Conservation (phyloP, 306 rosid species). For the Heteromeles arbutifolia region DNA sequence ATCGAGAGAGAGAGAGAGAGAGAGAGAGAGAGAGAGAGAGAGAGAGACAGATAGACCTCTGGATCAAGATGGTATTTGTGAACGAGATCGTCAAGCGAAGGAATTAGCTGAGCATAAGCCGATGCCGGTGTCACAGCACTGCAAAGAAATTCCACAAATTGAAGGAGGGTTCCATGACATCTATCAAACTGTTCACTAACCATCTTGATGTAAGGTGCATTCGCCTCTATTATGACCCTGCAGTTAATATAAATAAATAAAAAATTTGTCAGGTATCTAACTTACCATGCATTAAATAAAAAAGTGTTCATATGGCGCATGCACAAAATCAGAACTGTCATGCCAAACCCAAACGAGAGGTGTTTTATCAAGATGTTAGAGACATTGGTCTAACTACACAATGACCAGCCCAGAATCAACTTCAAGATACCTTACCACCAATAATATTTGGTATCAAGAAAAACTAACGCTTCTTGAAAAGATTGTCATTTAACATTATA, state of each 20-base stretch:
- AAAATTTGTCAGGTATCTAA: neutral
- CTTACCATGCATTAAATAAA: neutral
- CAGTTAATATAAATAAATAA: constrained; percentile 16
- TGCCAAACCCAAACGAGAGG: neutral
- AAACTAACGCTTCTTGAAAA: neutral
- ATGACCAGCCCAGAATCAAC: neutral
- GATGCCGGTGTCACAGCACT: constrained; percentile 79
- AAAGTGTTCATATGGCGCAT: neutral
- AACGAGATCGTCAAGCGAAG: constrained; percentile 76
- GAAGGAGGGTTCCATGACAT: constrained; percentile 94
- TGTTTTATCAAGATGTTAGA: neutral
- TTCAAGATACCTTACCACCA: neutral
- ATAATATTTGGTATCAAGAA: neutral
- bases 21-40: constrained; percentile 12
- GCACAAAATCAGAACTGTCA: neutral
- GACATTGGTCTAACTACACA: neutral
- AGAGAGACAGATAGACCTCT: constrained; percentile 51
- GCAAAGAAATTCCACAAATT: constrained; percentile 84
- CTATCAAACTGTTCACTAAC: constrained; percentile 95
- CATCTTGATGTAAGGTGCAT: constrained; percentile 96
- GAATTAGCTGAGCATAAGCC: constrained; percentile 72
- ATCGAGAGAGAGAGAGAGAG: no score
- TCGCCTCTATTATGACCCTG: constrained; percentile 84
- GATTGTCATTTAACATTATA: neutral
- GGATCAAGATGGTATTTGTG: constrained; percentile 92